These are phyloP conservation scores for Trichoderma sp. DNA, from an alignment of 2,329 filamentous ascomycete species.

Conservation along the genomic window DNA sequence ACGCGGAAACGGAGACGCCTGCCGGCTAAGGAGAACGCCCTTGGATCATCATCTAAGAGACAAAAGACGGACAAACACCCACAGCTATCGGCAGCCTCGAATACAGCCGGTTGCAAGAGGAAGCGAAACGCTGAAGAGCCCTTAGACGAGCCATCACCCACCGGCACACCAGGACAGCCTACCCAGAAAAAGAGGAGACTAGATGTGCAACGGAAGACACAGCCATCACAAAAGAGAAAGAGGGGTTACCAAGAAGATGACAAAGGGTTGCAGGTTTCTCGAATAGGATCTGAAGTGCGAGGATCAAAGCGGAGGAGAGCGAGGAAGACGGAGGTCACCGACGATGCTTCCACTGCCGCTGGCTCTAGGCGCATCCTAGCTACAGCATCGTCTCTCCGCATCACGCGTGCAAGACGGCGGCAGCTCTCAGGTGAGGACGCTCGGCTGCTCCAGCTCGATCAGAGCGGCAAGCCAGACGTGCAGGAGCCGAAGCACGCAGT, in stretches of 20 bases:
- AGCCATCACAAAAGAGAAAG: no score
- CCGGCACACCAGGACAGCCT: no score
- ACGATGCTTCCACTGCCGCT: not conserved
- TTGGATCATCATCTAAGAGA: not conserved
- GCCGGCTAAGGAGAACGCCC: not conserved
- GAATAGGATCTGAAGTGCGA: not conserved
- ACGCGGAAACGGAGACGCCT: not conserved
- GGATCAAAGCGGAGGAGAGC: not conserved
- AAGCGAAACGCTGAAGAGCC: not conserved
- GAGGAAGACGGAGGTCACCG: not conserved
- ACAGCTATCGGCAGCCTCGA: not conserved
- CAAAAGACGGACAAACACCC: no score
- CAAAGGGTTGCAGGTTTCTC: no score
- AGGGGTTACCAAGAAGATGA: no score
- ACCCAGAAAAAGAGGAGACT: no score
- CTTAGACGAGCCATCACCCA: no score
- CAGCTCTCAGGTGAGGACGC: not conserved
- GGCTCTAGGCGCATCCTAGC: not conserved
- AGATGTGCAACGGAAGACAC: no score
- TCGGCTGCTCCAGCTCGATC: not conserved
- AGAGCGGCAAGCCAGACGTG: not conserved
- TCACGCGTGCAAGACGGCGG: not conserved
- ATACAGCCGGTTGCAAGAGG: not conserved
- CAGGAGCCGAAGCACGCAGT: not conserved
- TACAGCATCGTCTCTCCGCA: not conserved